Percentiles rank a stretch among this genome's conserved stretches.
Evolutionary conservation across 2,329 filamentous ascomycete species (phyloP).

Genomic region (Nigrospora sphaerica): DNA sequence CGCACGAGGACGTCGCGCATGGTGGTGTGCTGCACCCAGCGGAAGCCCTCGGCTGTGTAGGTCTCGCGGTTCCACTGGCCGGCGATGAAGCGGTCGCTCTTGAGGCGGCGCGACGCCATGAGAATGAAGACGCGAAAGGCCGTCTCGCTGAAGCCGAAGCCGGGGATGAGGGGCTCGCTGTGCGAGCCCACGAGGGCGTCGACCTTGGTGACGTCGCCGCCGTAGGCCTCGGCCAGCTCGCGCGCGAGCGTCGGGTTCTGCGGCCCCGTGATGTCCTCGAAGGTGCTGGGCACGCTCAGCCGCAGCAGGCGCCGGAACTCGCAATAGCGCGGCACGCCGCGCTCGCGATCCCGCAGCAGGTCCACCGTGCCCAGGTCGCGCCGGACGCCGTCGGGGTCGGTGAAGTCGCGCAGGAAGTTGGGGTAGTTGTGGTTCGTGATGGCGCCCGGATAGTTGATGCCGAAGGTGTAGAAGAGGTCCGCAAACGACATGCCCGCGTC

Average conservation of each 20-base stretch:
- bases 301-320: conserved; percentile 35
- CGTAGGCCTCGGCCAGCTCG: conserved; percentile 29
- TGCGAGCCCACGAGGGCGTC: conserved; percentile 34
- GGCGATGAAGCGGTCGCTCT: conserved; percentile 37
- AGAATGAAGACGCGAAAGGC: conserved; percentile 38
- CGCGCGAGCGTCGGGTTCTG: conserved; percentile 23
- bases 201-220: conserved; percentile 31
- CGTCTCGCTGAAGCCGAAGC: conserved; percentile 40
- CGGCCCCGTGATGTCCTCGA: conserved; percentile 31
- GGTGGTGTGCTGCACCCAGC: conserved; percentile 32
- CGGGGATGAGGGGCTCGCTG: conserved; percentile 32
- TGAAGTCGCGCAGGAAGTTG: conserved; percentile 30
- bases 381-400: conserved; percentile 30
- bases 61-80: conserved; percentile 29
- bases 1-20: conserved; percentile 35
- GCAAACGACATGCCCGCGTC: conserved; percentile 20
- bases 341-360: conserved; percentile 37
- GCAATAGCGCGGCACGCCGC: conserved; percentile 37
- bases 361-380: conserved; percentile 37
- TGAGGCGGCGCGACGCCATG: conserved; percentile 33
- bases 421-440: conserved; percentile 31
- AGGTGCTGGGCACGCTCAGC: conserved; percentile 25
- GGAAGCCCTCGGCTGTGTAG: conserved; percentile 31
- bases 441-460: conserved; percentile 39
- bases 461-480: conserved; percentile 37